phyloP scores from a whole-genome alignment of 192 early-diverging fungal species.

The Backusella psychrophila region DNA sequence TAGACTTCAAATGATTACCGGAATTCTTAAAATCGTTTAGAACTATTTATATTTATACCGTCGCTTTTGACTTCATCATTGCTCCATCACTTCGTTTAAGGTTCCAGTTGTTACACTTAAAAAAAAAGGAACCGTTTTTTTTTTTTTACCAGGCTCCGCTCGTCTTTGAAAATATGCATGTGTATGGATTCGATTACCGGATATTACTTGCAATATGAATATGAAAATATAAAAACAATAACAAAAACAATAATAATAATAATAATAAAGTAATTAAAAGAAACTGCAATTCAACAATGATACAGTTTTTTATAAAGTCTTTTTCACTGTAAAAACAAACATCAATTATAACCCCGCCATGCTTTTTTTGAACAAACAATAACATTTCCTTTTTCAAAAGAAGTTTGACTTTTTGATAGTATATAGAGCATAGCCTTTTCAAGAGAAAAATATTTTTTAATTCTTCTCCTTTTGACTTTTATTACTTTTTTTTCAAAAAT shows the following conservation, averaged over 20 bases:
- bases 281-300: neutral
- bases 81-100: neutral
- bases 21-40: neutral
- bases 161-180: neutral
- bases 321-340: neutral
- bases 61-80: neutral
- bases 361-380: neutral
- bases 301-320: neutral
- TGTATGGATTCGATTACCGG: neutral
- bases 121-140: neutral
- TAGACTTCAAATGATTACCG: neutral
- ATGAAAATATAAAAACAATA: neutral
- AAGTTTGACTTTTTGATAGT: neutral
- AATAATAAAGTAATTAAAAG: neutral
- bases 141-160: neutral
- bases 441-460: neutral
- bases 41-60: neutral
- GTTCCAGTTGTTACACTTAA: neutral
- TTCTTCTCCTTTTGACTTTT: neutral
- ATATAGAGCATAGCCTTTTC: neutral
- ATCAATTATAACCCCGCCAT: neutral
- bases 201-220: neutral
- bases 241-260: neutral
- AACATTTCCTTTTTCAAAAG: neutral
- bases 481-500: neutral